Evolutionary conservation across 2,329 filamentous ascomycete species (phyloP), one percentile per base, ranked within the genome.

Genomic region (Trichoderma harzianum): DNA sequence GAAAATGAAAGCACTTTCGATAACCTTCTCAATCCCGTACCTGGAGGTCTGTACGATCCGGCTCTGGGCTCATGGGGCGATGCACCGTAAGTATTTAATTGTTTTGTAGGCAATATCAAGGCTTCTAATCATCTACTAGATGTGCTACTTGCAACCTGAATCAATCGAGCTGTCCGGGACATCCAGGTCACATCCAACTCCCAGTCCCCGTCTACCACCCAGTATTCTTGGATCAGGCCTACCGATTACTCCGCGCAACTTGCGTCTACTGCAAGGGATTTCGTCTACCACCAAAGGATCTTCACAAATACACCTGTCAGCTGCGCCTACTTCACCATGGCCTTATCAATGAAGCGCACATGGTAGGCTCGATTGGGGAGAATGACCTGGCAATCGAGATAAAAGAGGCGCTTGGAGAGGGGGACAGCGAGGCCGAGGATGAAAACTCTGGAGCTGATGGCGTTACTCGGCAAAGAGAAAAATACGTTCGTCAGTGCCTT

Each of bases 1-100:
- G 92, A 97, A 79, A 97, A 97, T 84, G 92, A 94, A 66, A 93
- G 89, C 76, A 97, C 96, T n/a, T 96, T 98, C 81, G 96, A 98
- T 83, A 94, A 90, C 72, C 89, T 98, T 71, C 87, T 97, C 75
- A 95, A 97, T 77, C 95, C 95, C 8, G 89, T 97, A 11, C 93
- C 94, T 16, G 94, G 94, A 72, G 96, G 96, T 80, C 87, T 99
- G 10, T 97, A 99, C 79, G 96, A 98, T 82, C 89, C 93, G 70
- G 95, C 95, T 61, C 86, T 99, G 73, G 96, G 96, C 34, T 93
- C 95, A 68, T 97, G 94, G 88, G 90, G 92, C 62, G 94, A 97
- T 79, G 89, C 92, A 80, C 86, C 90, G 93, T 97, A 88, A 78
- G 81, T 78, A 34, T 26, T n/a, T 11, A 16, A n/a, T 70, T 72